Percentiles rank a stretch among this genome's conserved stretches.
phyloP scores from a whole-genome alignment of 495 filamentous ascomycete species.

The Trichoderma orchidacearum region DNA sequence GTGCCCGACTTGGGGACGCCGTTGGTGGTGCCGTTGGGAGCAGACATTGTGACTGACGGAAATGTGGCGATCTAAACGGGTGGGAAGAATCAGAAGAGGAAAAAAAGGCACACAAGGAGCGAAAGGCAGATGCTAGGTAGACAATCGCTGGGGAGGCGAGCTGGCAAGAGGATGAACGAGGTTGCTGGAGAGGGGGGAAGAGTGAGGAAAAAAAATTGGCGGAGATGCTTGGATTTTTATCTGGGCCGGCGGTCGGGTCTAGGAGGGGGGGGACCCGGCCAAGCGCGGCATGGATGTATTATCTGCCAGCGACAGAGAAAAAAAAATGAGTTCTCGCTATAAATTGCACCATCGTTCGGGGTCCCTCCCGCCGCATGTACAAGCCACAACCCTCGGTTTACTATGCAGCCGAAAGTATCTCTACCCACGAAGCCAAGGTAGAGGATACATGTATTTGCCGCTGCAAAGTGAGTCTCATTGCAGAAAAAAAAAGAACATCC shows the following conservation, averaged over 20 bases:
- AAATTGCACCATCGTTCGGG: not conserved
- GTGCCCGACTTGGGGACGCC: slow-evolving; percentile 31
- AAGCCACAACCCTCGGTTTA: no score
- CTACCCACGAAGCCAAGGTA: no score
- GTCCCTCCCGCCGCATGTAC: no score
- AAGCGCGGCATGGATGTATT: not conserved
- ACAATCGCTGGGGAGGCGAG: not conserved
- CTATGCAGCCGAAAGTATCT: no score
- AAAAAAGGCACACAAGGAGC: not conserved
- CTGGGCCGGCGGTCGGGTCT: not conserved
- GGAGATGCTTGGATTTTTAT: not conserved
- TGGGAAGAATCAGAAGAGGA: not conserved
- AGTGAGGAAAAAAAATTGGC: not conserved
- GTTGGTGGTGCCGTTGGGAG: slow-evolving; percentile 5
- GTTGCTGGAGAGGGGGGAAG: slow-evolving; percentile 7
- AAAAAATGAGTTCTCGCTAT: not conserved
- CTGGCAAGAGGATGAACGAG: slow-evolving; percentile 3
- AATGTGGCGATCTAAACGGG: not conserved
- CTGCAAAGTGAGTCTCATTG: no score
- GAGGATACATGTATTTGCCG: no score
- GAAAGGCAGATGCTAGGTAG: no score
- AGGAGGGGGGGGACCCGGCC: not conserved
- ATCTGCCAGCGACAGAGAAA: not conserved
- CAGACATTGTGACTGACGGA: slow-evolving; percentile 11
- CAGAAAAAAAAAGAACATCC: no score